Conservation (phyloP, 768 basidiomycete genomes). For the Pulveroboletus frians region DNA sequence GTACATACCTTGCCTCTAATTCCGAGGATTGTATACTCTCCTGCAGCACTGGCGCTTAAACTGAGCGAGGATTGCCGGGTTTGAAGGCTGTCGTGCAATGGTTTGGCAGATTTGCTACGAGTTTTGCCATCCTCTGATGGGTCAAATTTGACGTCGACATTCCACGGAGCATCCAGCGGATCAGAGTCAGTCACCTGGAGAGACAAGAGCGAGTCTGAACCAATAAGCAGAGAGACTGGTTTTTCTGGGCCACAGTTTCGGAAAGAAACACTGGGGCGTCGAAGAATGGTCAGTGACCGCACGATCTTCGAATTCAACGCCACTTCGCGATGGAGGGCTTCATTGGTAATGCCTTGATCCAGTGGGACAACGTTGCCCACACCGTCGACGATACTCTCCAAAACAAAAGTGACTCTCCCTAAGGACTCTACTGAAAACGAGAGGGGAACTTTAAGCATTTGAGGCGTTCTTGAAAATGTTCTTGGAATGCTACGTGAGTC, state of each 20-base stretch:
- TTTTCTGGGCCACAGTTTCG: slow-evolving; percentile 64
- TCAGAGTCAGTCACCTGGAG: slow-evolving; percentile 54
- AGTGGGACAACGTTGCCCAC: slow-evolving; percentile 69
- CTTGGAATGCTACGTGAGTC: slow-evolving; percentile 22
- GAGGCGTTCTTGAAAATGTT: slow-evolving; percentile 35
- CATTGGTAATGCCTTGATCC: slow-evolving; percentile 28
- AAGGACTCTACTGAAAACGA: slow-evolving; percentile 55
- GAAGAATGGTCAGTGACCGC: slow-evolving; percentile 64
- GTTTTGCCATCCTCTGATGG: slow-evolving; percentile 41
- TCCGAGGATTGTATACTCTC: slow-evolving; percentile 68
- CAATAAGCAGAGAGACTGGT: slow-evolving; percentile 67
- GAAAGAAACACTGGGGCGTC: slow-evolving; percentile 70
- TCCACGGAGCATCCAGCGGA: slow-evolving; percentile 63
- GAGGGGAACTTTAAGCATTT: slow-evolving; percentile 64
- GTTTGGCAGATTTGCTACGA: slow-evolving; percentile 40
- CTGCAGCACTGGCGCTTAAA: slow-evolving; percentile 55
- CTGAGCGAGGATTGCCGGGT: slow-evolving; percentile 44
- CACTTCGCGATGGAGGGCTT: slow-evolving; percentile 16
- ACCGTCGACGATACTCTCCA: slow-evolving; percentile 81
- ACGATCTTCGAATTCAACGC: slow-evolving; percentile 42
- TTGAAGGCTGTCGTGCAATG: slow-evolving; percentile 61
- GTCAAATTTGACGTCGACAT: slow-evolving; percentile 56
- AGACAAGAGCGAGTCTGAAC: slow-evolving; percentile 53
- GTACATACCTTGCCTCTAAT: slow-evolving; percentile 60
- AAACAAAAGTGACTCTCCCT: slow-evolving; percentile 65